Percentiles rank a stretch among this genome's conserved stretches.
Conservation (phyloP, 2,329 filamentous ascomycete genomes). For the Fusarium citri region DNA sequence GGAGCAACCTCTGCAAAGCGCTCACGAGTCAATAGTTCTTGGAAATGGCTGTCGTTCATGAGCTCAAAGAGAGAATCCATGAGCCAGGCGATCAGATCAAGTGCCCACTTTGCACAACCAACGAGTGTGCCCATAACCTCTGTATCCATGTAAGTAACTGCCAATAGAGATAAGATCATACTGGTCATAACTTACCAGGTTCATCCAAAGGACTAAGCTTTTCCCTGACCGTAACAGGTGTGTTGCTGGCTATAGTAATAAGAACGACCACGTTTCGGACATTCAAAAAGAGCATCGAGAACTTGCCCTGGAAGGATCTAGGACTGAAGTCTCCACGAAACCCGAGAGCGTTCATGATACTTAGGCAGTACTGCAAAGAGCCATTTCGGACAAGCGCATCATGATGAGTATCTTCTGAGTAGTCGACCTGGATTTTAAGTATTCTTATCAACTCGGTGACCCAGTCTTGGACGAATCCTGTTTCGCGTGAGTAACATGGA, state of each 20-base stretch:
- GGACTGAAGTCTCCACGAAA: conserved; percentile 72
- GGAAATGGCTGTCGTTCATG: conserved; percentile 63
- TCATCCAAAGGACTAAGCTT: conserved; percentile 72
- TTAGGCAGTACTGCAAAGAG: conserved; percentile 79
- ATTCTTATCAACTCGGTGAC: conserved; percentile 75
- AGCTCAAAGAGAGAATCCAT: conserved; percentile 69
- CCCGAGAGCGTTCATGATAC: conserved; percentile 82
- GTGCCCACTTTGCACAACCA: conserved; percentile 81
- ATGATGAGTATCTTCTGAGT: conserved; percentile 78
- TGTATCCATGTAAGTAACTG: conserved; percentile 44
- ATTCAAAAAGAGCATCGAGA: conserved; percentile 80
- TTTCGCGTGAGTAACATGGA: conserved; percentile 29
- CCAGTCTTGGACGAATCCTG: conserved; percentile 72
- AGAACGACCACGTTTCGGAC: conserved; percentile 77
- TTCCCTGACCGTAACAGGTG: conserved; percentile 64
- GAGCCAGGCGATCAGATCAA: conserved; percentile 75
- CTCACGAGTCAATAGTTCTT: conserved; percentile 60
- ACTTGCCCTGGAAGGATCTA: conserved; percentile 76
- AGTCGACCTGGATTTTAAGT: conserved; percentile 81
- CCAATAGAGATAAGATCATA: too few species aligned
- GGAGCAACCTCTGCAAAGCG: conserved; percentile 62
- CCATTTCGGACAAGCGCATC: conserved; percentile 79
- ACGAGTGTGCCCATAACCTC: conserved; percentile 79
- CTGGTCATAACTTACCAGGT: conserved; percentile 51
- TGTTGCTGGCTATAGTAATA: conserved; percentile 71